These are phyloP conservation scores for Mucor circinelloides DNA, from an alignment of 371 early-diverging fungal species.

Conservation along the genomic window DNA sequence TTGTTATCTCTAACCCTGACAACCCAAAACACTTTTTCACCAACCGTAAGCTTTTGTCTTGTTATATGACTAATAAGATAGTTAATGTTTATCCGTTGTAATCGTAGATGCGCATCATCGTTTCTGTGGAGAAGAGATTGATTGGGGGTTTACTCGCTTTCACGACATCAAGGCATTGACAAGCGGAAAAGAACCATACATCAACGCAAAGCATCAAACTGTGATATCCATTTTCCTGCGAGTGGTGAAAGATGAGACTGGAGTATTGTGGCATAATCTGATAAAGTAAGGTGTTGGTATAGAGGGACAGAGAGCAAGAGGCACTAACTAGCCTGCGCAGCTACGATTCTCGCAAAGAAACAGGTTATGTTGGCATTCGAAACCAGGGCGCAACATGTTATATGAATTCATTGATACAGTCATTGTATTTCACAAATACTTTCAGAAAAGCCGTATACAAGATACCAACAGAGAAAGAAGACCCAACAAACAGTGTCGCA, in stretches of 20 bases:
- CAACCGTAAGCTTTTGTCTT: conserved; percentile 64
- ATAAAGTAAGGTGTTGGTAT: conserved; percentile 82
- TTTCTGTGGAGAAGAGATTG: conserved; percentile 78
- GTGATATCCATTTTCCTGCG: conserved; percentile 77
- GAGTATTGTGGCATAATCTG: conserved; percentile 94
- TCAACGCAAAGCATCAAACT: conserved; percentile 54
- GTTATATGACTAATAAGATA: not conserved
- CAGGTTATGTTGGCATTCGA: conserved; percentile 93
- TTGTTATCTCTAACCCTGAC: conserved; percentile 73
- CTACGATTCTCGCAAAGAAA: conserved; percentile 86
- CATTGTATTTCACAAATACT: conserved; percentile 93
- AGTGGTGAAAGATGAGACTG: conserved; percentile 86
- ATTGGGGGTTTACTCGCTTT: conserved; percentile 93
- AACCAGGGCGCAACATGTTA: conserved; percentile 99
- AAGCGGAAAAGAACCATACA: conserved; percentile 49
- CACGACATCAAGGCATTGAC: conserved; percentile 25
- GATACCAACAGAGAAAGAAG: conserved; percentile 89
- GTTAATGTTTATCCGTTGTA: not conserved
- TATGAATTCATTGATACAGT: conserved; percentile 98
- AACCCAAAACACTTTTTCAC: conserved; percentile 63
- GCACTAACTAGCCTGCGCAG: conserved; percentile 27
- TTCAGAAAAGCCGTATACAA: conserved; percentile 90
- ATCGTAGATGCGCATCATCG: conserved; percentile 74
- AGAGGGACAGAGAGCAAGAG: conserved; percentile 4
- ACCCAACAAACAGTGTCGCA: conserved; percentile 81